Evolutionary conservation across 352 stramenopile species (phyloP).

Genomic region (Globisporangium carolinianum): DNA sequence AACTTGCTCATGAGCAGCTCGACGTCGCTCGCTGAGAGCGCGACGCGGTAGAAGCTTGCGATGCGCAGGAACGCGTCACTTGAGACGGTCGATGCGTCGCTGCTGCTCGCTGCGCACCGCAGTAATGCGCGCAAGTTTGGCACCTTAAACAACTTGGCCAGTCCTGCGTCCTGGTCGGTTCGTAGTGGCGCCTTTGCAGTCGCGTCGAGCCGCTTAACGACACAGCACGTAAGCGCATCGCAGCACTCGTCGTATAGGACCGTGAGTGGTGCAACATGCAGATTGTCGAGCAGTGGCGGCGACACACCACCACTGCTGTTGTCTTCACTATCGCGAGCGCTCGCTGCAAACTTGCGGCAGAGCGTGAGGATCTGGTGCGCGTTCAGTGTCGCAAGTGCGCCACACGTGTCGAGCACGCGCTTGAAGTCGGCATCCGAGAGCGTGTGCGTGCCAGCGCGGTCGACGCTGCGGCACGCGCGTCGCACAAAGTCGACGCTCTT

Average conservation of each 20-base stretch:
- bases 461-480: conserved; percentile 28
- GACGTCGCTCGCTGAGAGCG: conserved; percentile 23
- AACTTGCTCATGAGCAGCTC: conserved; percentile 23
- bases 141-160: conserved; percentile 27
- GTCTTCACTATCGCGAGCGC: background rate
- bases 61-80: conserved; percentile 23
- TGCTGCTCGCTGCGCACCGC: conserved; percentile 2
- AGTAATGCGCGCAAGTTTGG: conserved; percentile 16
- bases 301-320: background rate
- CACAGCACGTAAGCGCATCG: conserved; percentile 24
- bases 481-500: conserved; percentile 21
- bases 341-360: conserved; percentile 26
- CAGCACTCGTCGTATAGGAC: conserved; percentile 62
- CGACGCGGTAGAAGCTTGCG: conserved; percentile 18
- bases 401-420: conserved; percentile 16
- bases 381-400: conserved; percentile 29
- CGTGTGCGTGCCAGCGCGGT: conserved; percentile 11
- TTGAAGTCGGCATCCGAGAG: conserved; percentile 22
- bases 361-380: conserved; percentile 64
- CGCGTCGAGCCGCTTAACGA: background rate
- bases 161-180: conserved; percentile 1
- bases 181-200: background rate
- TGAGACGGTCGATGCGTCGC: conserved; percentile 6
- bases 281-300: background rate
- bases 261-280: background rate